Evolutionary conservation across 768 basidiomycete genomes (phyloP), one percentile per base, ranked within the genome.

Genomic region (Lactifluus volemus): DNA sequence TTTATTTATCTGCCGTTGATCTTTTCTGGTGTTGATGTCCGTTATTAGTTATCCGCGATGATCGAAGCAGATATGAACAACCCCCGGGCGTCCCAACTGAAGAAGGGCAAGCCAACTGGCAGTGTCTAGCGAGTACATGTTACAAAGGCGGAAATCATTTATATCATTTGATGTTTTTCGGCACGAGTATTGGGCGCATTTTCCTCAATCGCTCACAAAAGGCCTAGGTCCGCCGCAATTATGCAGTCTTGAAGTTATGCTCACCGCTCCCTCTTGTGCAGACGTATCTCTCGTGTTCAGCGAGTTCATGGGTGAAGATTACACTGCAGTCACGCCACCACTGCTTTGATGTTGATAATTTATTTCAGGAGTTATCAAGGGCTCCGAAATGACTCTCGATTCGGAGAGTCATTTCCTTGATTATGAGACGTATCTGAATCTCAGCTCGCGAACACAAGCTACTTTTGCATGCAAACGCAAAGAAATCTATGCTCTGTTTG

Each of bases 231-330:
- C n/a, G 62, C n/a, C 21, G 0, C 30, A n/a, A 12, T 14, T 29
- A 25, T 5, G 10, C 12, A 8, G 30, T 3, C 7, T 21, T 5
- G 9, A 8, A 19, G 2, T 47, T 34, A 1, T 49, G n/a, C 50
- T 61, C 36, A 39, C 54, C 21, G 15, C 36, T 14, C 54, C n/a
- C n/a, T n/a, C 25, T 45, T 30, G 47, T 6, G 5, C 52, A 89
- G 87, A 86, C 68, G 77, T 84, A 1, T 74, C 80, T 5, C 73
- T 84, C 8, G 83, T 87, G 0, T 89, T 81, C 67, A 82, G 79
- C 49, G 86, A 89, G 68, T 72, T 89, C 21, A 77, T 88, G 63
- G 86, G 86, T 81, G 57, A 45, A 14, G 19, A 8, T 15, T 5
- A 38, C n/a, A 2, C 39, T 0, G 4, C 9, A 4, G 11, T 36